Evolutionary conservation across 768 basidiomycete species (phyloP).

Genomic region (Mycena indigotica): DNA sequence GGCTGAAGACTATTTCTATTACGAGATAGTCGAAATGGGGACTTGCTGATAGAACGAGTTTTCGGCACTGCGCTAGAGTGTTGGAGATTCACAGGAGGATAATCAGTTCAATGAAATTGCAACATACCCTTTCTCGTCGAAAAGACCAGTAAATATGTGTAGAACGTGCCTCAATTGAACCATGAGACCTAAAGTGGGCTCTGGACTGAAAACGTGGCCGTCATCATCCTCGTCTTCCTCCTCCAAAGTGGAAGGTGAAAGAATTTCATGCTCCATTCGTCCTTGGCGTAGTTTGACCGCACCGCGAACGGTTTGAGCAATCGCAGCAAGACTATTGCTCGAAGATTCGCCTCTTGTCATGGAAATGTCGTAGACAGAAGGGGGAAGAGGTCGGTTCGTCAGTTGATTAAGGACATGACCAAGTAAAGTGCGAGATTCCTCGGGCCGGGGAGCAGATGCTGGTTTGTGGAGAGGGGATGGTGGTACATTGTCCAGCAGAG

Average conservation of each 20-base stretch:
- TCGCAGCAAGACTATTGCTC: conserved; percentile 40
- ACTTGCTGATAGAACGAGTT: conserved; percentile 18
- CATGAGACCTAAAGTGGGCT: conserved; percentile 65
- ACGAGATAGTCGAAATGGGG: conserved; percentile 26
- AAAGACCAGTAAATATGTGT: conserved; percentile 55
- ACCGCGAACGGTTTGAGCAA: conserved; percentile 49
- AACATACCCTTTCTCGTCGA: conserved; percentile 52
- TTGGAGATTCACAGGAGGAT: not conserved
- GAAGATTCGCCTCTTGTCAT: conserved; percentile 26
- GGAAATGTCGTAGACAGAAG: conserved; percentile 48
- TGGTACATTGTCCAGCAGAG: too few species aligned
- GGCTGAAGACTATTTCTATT: conserved; percentile 44
- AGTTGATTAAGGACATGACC: conserved; percentile 66
- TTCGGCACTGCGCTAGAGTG: conserved; percentile 8
- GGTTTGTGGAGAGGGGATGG: too few species aligned
- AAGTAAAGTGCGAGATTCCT: conserved; percentile 71
- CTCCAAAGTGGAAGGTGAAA: conserved; percentile 24
- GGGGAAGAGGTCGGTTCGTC: conserved; percentile 56
- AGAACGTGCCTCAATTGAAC: conserved; percentile 63
- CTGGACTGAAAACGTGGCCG: conserved; percentile 57
- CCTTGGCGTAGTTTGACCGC: conserved; percentile 40
- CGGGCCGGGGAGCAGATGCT: conserved; percentile 41
- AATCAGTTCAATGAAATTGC: not conserved
- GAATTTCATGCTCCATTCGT: conserved; percentile 26
- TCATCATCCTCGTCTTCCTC: conserved; percentile 56